These are phyloP conservation scores for Neopestalotiopsis clavispora DNA, from an alignment of 2,329 filamentous ascomycete species.

Conservation along the genomic window DNA sequence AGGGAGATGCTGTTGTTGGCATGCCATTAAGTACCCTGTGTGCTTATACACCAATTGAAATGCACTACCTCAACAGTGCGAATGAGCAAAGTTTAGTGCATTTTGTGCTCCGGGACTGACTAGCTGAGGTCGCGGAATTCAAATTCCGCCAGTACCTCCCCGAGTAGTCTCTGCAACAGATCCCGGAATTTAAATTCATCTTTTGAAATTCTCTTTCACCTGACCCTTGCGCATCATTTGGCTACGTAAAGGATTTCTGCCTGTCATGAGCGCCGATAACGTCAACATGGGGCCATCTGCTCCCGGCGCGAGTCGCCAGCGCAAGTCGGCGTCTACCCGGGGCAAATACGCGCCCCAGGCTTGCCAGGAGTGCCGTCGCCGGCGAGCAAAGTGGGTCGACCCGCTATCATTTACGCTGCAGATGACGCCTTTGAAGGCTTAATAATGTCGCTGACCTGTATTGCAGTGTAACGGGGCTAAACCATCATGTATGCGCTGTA, in stretches of 20 bases:
- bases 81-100: not conserved
- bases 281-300: not conserved
- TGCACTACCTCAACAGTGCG: not conserved
- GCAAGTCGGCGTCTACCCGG: not conserved
- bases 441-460: not conserved
- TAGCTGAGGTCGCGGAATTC: not conserved
- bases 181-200: not conserved
- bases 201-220: not conserved
- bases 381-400: not conserved
- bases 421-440: not conserved
- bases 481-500: not conserved
- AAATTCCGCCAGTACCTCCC: not conserved
- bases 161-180: not conserved
- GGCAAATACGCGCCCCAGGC: conserved; percentile 3
- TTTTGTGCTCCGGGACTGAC: not conserved
- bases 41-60: not conserved
- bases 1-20: not conserved
- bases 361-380: not conserved
- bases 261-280: not conserved
- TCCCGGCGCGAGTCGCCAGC: not conserved
- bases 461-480: not conserved
- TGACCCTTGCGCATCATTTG: not conserved
- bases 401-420: not conserved
- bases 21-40: not conserved
- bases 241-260: not conserved